phyloP scores from a whole-genome alignment of 1,139 yeast species.

The Diutina pseudorugosa region DNA sequence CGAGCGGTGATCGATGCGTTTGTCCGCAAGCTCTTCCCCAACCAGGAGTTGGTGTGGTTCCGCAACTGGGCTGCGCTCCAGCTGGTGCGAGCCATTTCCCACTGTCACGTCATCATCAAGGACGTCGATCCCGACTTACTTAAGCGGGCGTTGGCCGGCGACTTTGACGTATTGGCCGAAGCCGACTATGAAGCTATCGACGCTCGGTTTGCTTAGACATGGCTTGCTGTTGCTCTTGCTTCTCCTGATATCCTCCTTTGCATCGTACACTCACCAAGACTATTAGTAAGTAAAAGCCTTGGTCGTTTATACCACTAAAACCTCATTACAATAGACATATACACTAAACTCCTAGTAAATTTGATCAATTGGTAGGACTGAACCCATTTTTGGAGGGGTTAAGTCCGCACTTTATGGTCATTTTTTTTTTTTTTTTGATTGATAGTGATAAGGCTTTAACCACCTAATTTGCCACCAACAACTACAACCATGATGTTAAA shows the following conservation, averaged over 20 bases:
- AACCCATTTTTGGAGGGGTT: too few species aligned
- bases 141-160: neutral
- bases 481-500: too few species aligned
- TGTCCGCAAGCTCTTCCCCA: neutral
- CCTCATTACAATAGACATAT: too few species aligned
- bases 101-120: neutral
- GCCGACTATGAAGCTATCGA: neutral
- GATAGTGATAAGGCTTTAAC: too few species aligned
- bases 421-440: too few species aligned
- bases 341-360: too few species aligned
- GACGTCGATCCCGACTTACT: neutral
- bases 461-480: too few species aligned
- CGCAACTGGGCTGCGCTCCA: conserved; percentile 3
- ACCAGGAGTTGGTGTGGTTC: neutral
- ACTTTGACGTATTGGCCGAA: conserved; percentile 1
- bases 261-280: neutral
- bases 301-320: too few species aligned
- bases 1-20: neutral
- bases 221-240: too few species aligned
- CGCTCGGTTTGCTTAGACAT: neutral
- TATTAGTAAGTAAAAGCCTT: too few species aligned
- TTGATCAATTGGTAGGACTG: too few species aligned
- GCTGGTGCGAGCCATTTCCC: neutral
- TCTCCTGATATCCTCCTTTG: neutral
- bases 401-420: too few species aligned